phyloP scores from a whole-genome alignment of 108 stramenopile genomes.

The Cyclotella sp. region DNA sequence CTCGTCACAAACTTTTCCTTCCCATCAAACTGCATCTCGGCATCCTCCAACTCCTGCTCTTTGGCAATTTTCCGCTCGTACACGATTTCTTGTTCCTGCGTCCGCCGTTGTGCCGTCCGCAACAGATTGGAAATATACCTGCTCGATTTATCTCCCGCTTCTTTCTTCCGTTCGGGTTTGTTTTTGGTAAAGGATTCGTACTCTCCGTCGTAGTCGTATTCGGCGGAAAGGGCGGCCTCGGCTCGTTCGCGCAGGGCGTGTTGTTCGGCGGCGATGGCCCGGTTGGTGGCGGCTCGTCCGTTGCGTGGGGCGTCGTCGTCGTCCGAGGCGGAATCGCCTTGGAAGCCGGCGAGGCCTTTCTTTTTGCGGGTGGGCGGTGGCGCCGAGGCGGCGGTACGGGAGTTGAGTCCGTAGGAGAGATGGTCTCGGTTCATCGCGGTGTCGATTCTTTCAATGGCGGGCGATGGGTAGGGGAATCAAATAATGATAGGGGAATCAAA shows the following conservation, averaged over 20 bases:
- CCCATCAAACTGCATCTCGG: slow-evolving; percentile 58
- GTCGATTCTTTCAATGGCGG: too few species aligned
- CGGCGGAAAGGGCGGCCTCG: slow-evolving; percentile 43
- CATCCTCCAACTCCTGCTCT: slow-evolving; percentile 69
- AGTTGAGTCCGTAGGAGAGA: slow-evolving; percentile 46
- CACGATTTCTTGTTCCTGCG: slow-evolving; percentile 68
- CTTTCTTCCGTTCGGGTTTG: not conserved
- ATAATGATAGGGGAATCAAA: too few species aligned
- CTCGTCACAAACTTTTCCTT: slow-evolving; percentile 85
- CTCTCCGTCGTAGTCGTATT: slow-evolving; percentile 80
- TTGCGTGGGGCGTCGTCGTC: slow-evolving; percentile 29
- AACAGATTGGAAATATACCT: slow-evolving; percentile 72
- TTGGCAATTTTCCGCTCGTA: slow-evolving; percentile 70
- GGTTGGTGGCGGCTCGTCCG: slow-evolving; percentile 57
- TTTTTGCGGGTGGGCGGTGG: slow-evolving; percentile 8
- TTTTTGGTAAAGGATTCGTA: slow-evolving; percentile 61
- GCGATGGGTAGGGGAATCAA: too few species aligned
- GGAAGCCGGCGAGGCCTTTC: slow-evolving; percentile 25
- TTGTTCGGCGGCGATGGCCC: slow-evolving; percentile 72
- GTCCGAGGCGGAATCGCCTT: slow-evolving; percentile 27
- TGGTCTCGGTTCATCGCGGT: slow-evolving; percentile 6
- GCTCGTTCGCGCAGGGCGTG: slow-evolving; percentile 71
- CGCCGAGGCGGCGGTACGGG: slow-evolving; percentile 23
- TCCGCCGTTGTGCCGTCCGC: slow-evolving; percentile 62
- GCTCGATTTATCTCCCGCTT: not conserved